phyloP scores from a whole-genome alignment of 441 rosid genomes.

The Capsella rubella region DNA sequence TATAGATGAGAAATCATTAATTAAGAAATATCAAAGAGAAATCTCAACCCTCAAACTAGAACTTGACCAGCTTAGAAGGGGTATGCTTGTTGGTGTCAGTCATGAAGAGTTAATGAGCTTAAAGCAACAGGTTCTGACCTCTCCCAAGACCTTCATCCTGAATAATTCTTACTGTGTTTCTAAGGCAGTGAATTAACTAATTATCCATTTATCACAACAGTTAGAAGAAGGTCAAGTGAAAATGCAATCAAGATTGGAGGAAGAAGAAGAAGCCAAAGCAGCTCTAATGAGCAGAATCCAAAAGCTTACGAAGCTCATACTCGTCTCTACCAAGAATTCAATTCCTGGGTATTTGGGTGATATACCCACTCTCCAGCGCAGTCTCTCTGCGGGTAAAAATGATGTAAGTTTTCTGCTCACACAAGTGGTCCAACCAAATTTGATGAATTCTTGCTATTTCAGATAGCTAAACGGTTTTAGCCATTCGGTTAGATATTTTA shows the following conservation, averaged over 20 bases:
- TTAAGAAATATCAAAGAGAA: constrained; percentile 98
- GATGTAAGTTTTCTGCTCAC: constrained; percentile 62
- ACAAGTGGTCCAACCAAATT: neutral
- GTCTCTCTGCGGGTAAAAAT: constrained; percentile 72
- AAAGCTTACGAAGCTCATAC: constrained; percentile 97
- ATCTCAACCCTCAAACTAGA: constrained; percentile 87
- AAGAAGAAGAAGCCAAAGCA: constrained; percentile 99
- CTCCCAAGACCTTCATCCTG: constrained; percentile 20
- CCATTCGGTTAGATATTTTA: neutral
- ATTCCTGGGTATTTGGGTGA: constrained; percentile 77
- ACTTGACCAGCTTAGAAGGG: constrained; percentile 89
- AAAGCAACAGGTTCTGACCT: constrained; percentile 80
- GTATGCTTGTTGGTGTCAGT: constrained; percentile 87
- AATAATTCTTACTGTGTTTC: constrained; percentile 11
- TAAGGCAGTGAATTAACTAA: constrained; percentile 23
- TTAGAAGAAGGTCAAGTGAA: constrained; percentile 99
- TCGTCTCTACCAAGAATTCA: constrained; percentile 91
- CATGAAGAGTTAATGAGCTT: constrained; percentile 93
- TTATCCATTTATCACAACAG: constrained; percentile 48
- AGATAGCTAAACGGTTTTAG: neutral
- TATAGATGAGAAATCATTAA: constrained; percentile 97
- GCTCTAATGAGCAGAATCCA: constrained; percentile 99
- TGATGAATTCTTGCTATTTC: constrained; percentile 14
- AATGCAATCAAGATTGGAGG: constrained; percentile 99
- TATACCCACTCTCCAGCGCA: constrained; percentile 71